Conservation (phyloP, 2,329 filamentous ascomycete species). For the Sclerotinia borealis region DNA sequence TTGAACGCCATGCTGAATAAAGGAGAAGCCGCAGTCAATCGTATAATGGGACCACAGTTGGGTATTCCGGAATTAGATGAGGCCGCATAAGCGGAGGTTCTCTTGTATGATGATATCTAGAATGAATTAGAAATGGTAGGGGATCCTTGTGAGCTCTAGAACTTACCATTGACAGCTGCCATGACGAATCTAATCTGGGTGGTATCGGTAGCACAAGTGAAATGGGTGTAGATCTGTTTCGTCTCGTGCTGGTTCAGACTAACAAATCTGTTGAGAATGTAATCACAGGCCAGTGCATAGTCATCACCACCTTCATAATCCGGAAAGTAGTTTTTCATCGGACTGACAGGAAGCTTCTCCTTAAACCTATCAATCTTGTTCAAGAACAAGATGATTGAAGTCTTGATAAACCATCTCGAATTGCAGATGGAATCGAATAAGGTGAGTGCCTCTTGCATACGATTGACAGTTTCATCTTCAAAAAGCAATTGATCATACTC, state of each 20-base stretch:
- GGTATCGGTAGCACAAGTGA: slow-evolving; percentile 97
- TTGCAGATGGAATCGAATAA: slow-evolving; percentile 85
- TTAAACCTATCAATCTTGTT: slow-evolving; percentile 91
- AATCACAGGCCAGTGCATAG: slow-evolving; percentile 93
- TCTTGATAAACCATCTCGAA: slow-evolving; percentile 85
- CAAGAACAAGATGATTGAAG: slow-evolving; percentile 80
- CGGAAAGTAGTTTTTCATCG: slow-evolving; percentile 85
- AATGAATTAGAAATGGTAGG: slow-evolving; percentile 37
- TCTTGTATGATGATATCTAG: slow-evolving; percentile 99
- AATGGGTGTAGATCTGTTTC: slow-evolving; percentile 99
- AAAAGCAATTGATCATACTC: slow-evolving; percentile 96
- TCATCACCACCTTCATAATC: slow-evolving; percentile 94
- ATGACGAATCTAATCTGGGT: slow-evolving; percentile 99
- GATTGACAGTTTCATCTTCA: slow-evolving; percentile 93
- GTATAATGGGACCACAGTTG: not conserved
- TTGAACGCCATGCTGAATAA: slow-evolving; percentile 30
- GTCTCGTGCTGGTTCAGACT: slow-evolving; percentile 98
- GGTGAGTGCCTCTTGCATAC: slow-evolving; percentile 85
- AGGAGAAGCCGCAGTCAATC: slow-evolving; percentile 17
- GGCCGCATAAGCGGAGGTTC: slow-evolving; percentile 91
- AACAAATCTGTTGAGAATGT: slow-evolving; percentile 98
- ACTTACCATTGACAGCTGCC: slow-evolving; percentile 94
- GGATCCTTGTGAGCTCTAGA: not conserved
- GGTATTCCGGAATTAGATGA: slow-evolving; percentile 59
- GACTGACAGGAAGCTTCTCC: slow-evolving; percentile 73